Evolutionary conservation across 257 asterid genomes (phyloP).

Genomic region (Solanum peruvianum): DNA sequence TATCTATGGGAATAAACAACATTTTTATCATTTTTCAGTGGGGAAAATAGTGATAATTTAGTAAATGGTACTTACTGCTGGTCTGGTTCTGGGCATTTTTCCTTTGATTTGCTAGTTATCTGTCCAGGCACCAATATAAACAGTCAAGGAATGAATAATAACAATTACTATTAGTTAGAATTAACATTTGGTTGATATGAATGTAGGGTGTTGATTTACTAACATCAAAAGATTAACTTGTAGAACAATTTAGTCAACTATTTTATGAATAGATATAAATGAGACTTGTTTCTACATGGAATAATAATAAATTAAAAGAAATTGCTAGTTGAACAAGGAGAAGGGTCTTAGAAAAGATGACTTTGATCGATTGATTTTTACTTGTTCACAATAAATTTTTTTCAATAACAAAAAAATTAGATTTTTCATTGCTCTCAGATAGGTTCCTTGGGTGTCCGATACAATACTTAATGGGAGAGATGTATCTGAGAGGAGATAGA

Average conservation of each 20-base stretch:
- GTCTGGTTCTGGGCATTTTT: constrained; percentile 34
- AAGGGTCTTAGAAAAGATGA: not conserved
- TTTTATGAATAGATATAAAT: not conserved
- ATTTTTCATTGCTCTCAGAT: not conserved
- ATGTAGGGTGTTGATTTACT: not conserved
- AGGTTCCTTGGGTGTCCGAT: not conserved
- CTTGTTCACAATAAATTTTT: not conserved
- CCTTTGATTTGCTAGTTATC: constrained; percentile 5
- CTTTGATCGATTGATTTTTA: rapidly evolving
- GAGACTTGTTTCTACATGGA: not conserved
- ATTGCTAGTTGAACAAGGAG: not conserved
- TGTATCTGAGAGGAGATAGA: too few species aligned
- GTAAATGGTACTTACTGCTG: constrained; percentile 25
- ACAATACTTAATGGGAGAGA: not conserved
- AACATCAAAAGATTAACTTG: not conserved
- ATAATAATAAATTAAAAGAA: not conserved
- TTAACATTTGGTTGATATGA: not conserved
- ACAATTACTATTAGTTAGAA: not conserved
- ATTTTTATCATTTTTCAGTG: too few species aligned
- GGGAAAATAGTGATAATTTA: not conserved
- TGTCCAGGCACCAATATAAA: not conserved
- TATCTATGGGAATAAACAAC: not conserved
- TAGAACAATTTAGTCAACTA: not conserved
- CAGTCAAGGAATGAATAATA: not conserved
- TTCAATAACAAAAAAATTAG: too few species aligned